phyloP scores from a whole-genome alignment of 208 protist species.

The Wallacemonas sp. region DNA sequence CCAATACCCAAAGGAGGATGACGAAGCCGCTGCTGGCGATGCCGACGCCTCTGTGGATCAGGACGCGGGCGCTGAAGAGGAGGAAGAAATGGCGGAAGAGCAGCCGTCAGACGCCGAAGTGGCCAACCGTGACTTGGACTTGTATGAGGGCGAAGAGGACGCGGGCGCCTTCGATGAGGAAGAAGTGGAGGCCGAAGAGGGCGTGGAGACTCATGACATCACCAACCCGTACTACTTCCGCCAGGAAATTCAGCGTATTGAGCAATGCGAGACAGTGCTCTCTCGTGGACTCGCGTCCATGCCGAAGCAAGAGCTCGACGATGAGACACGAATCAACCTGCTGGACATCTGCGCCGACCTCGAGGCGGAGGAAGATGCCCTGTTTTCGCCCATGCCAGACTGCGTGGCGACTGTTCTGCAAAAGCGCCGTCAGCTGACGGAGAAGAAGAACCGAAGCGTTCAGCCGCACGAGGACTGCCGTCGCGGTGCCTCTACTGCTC shows the following conservation, averaged over 20 bases:
- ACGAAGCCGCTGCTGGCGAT: constrained; percentile 16
- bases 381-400: constrained; percentile 72
- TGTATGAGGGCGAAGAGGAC: constrained; percentile 8
- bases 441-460: constrained; percentile 16
- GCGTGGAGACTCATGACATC: neutral
- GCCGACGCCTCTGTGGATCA: too few relatives aligned
- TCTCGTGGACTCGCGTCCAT: constrained; percentile 54
- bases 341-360: constrained; percentile 54
- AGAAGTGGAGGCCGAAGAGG: constrained; percentile 3
- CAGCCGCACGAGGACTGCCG: constrained; percentile 24
- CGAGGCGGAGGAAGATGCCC: constrained; percentile 56
- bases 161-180: neutral
- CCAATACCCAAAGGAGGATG: constrained; percentile 20
- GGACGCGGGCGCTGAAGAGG: neutral
- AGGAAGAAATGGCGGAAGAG: neutral
- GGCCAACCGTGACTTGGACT: neutral
- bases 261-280: constrained; percentile 45
- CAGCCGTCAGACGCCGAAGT: neutral
- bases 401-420: constrained; percentile 35
- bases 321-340: constrained; percentile 33
- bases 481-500: neutral
- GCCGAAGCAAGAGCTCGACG: constrained; percentile 20
- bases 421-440: constrained; percentile 12
- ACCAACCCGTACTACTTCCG: constrained; percentile 35
- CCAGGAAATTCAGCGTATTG: constrained; percentile 40